A percentile compares a stretch with the other conserved stretches of the same genome.
Evolutionary conservation across 1,284 basidiomycete genomes (phyloP).

Genomic region (Heterobasidion occidentale): DNA sequence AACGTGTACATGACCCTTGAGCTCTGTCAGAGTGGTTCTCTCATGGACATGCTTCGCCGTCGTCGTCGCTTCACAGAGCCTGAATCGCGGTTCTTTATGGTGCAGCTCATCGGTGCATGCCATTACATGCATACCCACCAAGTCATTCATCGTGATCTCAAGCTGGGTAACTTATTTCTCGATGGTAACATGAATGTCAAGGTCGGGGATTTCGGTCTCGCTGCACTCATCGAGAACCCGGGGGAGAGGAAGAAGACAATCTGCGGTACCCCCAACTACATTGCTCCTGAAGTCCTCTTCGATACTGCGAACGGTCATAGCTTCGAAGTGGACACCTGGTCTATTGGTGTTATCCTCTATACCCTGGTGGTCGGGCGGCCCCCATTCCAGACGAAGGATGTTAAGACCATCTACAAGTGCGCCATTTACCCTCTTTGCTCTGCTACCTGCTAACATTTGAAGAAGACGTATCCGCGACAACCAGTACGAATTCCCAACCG

Average conservation of each 20-base stretch:
- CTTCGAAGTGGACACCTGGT: constrained; percentile 99
- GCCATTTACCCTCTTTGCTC: constrained; percentile 16
- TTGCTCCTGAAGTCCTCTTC: constrained; percentile 96
- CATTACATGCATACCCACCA: constrained; percentile 95
- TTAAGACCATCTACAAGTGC: constrained; percentile 90
- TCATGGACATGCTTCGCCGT: constrained; percentile 88
- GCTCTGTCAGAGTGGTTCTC: constrained; percentile 82
- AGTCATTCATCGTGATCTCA: constrained; percentile 95
- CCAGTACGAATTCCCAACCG: constrained; percentile 86
- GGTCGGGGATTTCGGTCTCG: constrained; percentile 96
- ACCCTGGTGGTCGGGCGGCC: constrained; percentile 91
- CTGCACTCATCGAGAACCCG: constrained; percentile 92
- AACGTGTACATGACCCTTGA: constrained; percentile 98
- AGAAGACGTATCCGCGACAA: constrained; percentile 91
- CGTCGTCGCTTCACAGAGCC: constrained; percentile 88
- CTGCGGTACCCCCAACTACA: constrained; percentile 98
- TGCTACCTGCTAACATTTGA: constrained; percentile 4
- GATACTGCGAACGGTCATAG: constrained; percentile 94
- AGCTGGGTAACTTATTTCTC: constrained; percentile 93
- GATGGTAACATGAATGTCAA: constrained; percentile 92
- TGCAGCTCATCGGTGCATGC: constrained; percentile 93
- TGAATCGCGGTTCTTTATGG: constrained; percentile 88
- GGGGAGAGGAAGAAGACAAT: constrained; percentile 99
- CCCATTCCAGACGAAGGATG: constrained; percentile 97
- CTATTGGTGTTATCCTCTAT: constrained; percentile 94